Evolutionary conservation across 2,329 filamentous ascomycete species (phyloP), one percentile per base, ranked within the genome.

Genomic region (Eutypa lata): DNA sequence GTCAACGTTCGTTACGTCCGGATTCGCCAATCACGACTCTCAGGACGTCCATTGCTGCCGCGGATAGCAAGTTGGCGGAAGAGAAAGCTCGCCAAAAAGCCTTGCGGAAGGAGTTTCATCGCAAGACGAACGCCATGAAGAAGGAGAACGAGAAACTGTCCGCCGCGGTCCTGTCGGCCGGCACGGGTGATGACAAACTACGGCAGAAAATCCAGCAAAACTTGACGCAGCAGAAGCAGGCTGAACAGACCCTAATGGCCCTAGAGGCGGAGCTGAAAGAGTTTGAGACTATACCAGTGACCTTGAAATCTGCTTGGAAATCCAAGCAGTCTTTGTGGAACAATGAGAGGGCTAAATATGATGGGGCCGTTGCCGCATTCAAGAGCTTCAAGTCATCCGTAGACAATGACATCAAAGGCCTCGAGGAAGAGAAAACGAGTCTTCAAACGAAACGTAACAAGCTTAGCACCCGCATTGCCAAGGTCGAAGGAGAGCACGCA

Each of bases 21-120:
- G 87, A 89, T 57, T 92, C 89, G 13, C 89, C 89, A 2, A 85
- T 84, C 10, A 90, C 88, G 10, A 92, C 89, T 2, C 77, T 93
- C 38, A 86, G 84, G 67, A 89, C 88, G 28, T 91, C 89, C 2
- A 90, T 92, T 61, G 83, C 83, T 46, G 83, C 86, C 11, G 83
- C 87, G 47, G 87, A 91, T 65, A 77, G 80, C 53, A 89, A 87
- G 68, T 76, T 91, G 31, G 76, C 81, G 22, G 88, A 91, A 56
- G 84, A 88, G 63, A 86, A 84, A 61, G 78, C 81, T 54, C 82
- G 83, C 49, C 80, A 90, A 61, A 90, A 89, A 73, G 80, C 82
- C 35, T 78, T 82, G 55, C 86, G 88, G 56, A 90, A 89, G 68
- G 89, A 92, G 54, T 89, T 89, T 71, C 88, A 89, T 66, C 80